Percentiles rank a stretch among this genome's conserved stretches.
Conservation (phyloP, 495 filamentous ascomycete species). For the Haplographium delicatum region DNA sequence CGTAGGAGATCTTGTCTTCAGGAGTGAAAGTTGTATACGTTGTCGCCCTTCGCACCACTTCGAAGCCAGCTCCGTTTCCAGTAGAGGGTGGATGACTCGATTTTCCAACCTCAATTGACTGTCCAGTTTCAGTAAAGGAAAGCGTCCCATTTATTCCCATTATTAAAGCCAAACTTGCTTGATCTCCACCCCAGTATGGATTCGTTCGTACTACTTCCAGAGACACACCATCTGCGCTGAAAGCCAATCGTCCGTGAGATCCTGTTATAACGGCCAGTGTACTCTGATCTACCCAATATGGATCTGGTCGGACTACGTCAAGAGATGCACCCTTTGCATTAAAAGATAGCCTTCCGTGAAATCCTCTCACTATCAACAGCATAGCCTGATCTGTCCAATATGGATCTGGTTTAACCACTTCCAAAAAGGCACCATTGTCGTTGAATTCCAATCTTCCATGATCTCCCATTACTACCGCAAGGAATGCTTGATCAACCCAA, state of each 20-base stretch:
- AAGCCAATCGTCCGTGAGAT: neutral
- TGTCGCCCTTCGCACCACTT: too few species aligned
- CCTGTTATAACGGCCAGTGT: neutral
- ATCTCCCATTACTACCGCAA: neutral
- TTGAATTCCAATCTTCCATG: neutral
- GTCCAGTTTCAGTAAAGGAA: neutral
- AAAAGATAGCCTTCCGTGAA: neutral
- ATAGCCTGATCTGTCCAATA: neutral
- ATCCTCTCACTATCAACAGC: neutral
- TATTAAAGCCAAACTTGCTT: neutral
- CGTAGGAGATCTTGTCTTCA: too few species aligned
- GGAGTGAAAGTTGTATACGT: too few species aligned
- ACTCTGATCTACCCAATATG: neutral
- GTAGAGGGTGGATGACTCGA: neutral
- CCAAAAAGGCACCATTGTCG: neutral
- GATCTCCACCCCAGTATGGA: neutral
- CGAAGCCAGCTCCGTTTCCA: neutral
- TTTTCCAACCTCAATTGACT: neutral
- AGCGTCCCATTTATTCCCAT: neutral
- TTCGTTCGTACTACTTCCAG: neutral
- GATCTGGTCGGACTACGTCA: neutral
- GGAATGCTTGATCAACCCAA: neutral
- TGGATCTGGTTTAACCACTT: neutral
- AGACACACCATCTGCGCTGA: neutral
- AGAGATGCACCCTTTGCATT: neutral